Percentiles rank a stretch among this genome's conserved stretches.
These are phyloP conservation scores for Boletus subcaerulescens DNA, from an alignment of 768 basidiomycete species.

Conservation along the genomic window DNA sequence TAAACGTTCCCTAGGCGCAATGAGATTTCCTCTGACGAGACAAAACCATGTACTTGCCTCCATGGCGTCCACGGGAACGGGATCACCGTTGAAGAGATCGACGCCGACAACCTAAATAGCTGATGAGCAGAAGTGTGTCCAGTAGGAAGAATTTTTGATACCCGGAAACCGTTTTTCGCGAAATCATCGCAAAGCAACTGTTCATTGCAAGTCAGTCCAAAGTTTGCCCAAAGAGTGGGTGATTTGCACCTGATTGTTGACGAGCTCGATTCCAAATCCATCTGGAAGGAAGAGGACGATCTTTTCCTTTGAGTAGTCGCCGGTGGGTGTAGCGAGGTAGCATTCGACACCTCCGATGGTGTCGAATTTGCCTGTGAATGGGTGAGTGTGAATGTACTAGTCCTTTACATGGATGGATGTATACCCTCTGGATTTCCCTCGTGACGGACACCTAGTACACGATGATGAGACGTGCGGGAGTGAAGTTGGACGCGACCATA, in stretches of 20 bases:
- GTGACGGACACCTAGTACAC: neutral
- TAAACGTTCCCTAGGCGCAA: constrained; percentile 26
- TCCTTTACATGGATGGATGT: neutral
- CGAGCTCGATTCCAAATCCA: neutral
- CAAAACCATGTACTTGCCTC: neutral
- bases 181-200: neutral
- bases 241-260: neutral
- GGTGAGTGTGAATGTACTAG: no score
- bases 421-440: neutral
- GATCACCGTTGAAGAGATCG: constrained; percentile 38
- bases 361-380: neutral
- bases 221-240: neutral
- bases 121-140: neutral
- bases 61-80: constrained; percentile 25
- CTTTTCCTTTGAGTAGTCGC: neutral
- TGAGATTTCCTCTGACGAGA: neutral
- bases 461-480: neutral
- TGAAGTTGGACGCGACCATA: neutral
- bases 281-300: neutral
- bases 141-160: neutral
- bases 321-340: neutral
- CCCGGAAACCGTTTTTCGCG: constrained; percentile 3
- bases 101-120: neutral
- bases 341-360: neutral
- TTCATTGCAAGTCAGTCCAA: neutral